phyloP scores from a whole-genome alignment of 73 alveolate genomes.

The Blepharisma japonicum region DNA sequence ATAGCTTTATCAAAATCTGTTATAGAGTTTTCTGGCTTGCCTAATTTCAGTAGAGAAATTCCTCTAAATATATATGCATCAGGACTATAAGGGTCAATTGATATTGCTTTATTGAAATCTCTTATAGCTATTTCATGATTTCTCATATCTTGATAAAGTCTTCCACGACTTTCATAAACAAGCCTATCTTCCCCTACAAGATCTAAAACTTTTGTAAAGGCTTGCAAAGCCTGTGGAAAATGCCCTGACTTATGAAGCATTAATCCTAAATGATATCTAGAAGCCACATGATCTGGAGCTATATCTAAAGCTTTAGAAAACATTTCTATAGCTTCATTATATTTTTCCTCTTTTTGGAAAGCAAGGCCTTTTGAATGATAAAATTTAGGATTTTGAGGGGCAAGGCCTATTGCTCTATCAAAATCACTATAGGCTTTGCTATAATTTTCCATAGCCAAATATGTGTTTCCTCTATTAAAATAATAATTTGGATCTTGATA shows the following conservation, averaged over 20 bases:
- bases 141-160: conserved; percentile 81
- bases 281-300: conserved; percentile 53
- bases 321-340: conserved; percentile 72
- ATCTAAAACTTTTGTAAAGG: conserved; percentile 60
- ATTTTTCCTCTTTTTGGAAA: conserved; percentile 59
- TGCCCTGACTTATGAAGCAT: conserved; percentile 69
- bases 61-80: conserved; percentile 83
- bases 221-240: conserved; percentile 70
- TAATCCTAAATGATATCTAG: conserved; percentile 73
- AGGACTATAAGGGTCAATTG: conserved; percentile 53
- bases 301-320: conserved; percentile 64
- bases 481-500: conserved; percentile 68
- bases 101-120: conserved; percentile 75
- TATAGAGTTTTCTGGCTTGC: conserved; percentile 62
- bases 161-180: conserved; percentile 73
- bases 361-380: conserved; percentile 89
- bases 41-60: conserved; percentile 59
- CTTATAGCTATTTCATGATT: conserved; percentile 70
- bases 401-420: conserved; percentile 70
- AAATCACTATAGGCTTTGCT: conserved; percentile 77
- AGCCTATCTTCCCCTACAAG: conserved; percentile 57
- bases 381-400: conserved; percentile 69
- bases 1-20: conserved; percentile 67
- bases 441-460: conserved; percentile 51
- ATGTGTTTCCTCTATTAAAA: conserved; percentile 82